A percentile compares a stretch with the other conserved stretches of the same genome.
phyloP scores from a whole-genome alignment of 805 yeast genomes.

The Spathaspora gorwiae region DNA sequence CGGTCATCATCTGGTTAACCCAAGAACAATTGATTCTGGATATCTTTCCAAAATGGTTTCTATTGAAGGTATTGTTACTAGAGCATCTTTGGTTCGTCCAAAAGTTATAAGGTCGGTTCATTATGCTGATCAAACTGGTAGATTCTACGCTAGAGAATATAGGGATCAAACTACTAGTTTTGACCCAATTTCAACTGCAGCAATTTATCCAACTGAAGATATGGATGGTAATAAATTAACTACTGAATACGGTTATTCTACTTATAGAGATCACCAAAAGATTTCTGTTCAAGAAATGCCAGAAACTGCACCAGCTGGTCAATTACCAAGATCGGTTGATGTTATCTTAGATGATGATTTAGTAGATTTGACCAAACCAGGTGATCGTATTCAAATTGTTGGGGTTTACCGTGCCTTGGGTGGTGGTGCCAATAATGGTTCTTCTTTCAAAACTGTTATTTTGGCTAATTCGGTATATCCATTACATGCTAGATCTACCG shows the following conservation, averaged over 20 bases:
- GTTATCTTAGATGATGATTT: conserved; percentile 91
- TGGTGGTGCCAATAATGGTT: conserved; percentile 52
- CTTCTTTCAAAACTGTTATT: conserved; percentile 77
- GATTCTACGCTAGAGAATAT: conserved; percentile 87
- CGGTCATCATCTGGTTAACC: conserved; percentile 82
- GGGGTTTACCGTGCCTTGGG: conserved; percentile 94
- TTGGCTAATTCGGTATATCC: conserved; percentile 88
- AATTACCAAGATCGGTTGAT: conserved; percentile 88
- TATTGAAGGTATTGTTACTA: conserved; percentile 91
- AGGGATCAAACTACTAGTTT: conserved; percentile 89
- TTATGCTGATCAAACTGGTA: conserved; percentile 77
- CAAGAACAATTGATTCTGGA: conserved; percentile 76
- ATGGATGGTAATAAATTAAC: conserved; percentile 81
- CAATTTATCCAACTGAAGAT: conserved; percentile 90
- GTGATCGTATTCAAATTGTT: conserved; percentile 90
- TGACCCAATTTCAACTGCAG: conserved; percentile 76
- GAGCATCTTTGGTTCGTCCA: conserved; percentile 90
- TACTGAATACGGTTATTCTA: conserved; percentile 90
- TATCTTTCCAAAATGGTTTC: conserved; percentile 79
- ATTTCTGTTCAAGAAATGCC: conserved; percentile 96
- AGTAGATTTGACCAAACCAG: conserved; percentile 90
- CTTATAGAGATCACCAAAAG: conserved; percentile 91
- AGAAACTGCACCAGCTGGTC: conserved; percentile 96
- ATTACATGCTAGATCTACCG: conserved; percentile 81
- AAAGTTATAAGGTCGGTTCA: conserved; percentile 89